Percentiles rank a stretch among this genome's conserved stretches.
phyloP scores from a whole-genome alignment of 2,329 filamentous ascomycete genomes.

The Aureobasidium musti region DNA sequence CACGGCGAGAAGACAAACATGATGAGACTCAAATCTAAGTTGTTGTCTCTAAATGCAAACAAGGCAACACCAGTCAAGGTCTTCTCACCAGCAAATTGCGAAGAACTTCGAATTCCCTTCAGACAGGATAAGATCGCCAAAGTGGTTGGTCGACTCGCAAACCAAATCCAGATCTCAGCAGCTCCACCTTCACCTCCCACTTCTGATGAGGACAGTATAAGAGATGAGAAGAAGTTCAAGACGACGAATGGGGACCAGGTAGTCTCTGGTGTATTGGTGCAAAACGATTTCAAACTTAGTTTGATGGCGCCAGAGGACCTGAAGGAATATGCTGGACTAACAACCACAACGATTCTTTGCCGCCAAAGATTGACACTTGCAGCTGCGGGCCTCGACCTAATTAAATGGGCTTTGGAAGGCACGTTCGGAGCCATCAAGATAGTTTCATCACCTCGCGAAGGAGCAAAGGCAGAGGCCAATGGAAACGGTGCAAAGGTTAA shows the following conservation, averaged over 20 bases:
- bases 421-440: slow-evolving; percentile 79
- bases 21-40: slow-evolving; percentile 93
- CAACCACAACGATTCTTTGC: slow-evolving; percentile 90
- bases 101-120: slow-evolving; percentile 93
- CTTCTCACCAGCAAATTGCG: slow-evolving; percentile 90
- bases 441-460: slow-evolving; percentile 38
- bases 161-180: slow-evolving; percentile 68
- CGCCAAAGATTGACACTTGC: slow-evolving; percentile 86
- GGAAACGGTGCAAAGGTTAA: slow-evolving; percentile 42
- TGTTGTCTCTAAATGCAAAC: slow-evolving; percentile 85
- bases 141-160: slow-evolving; percentile 88
- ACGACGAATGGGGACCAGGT: slow-evolving; percentile 60
- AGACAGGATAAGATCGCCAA: slow-evolving; percentile 93
- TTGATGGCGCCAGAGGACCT: slow-evolving; percentile 97
- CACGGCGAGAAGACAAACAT: slow-evolving; percentile 98
- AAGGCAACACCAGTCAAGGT: slow-evolving; percentile 85
- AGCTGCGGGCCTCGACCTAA: slow-evolving; percentile 85
- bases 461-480: slow-evolving; percentile 44
- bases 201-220: slow-evolving; percentile 48
- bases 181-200: slow-evolving; percentile 41
- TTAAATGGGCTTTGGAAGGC: slow-evolving; percentile 90
- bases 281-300: slow-evolving; percentile 96
- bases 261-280: slow-evolving; percentile 87
- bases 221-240: slow-evolving; percentile 36
- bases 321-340: slow-evolving; percentile 93